Evolutionary conservation across 2,329 filamentous ascomycete species (phyloP).

Genomic region (Penicillium brevicompactum): DNA sequence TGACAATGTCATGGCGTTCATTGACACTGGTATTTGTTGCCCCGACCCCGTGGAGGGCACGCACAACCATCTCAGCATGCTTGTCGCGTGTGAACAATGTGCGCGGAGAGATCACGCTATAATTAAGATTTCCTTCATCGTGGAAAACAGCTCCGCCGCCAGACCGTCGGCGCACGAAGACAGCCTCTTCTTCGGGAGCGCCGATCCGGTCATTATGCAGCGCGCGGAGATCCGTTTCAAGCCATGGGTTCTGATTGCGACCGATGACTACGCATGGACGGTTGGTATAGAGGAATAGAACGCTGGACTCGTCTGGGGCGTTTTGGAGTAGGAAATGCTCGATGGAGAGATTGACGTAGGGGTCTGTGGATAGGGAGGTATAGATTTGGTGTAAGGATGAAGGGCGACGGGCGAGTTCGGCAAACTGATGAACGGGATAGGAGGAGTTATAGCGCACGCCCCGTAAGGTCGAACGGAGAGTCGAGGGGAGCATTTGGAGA

Average conservation of each 20-base stretch:
- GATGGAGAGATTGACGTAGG: conserved; percentile 88
- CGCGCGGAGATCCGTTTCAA: conserved; percentile 75
- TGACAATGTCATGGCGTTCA: conserved; percentile 87
- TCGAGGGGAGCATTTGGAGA: conserved; percentile 30
- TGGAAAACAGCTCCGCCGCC: conserved; percentile 95
- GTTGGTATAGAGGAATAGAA: conserved; percentile 90
- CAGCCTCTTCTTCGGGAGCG: conserved; percentile 31
- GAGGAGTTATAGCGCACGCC: conserved; percentile 33
- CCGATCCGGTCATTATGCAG: conserved; percentile 49
- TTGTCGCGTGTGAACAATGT: conserved; percentile 76
- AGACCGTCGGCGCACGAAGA: conserved; percentile 78
- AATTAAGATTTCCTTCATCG: conserved; percentile 91
- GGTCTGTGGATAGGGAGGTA: conserved; percentile 68
- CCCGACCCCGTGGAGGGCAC: conserved; percentile 63
- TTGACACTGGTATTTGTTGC: conserved; percentile 72
- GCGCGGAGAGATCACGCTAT: conserved; percentile 83
- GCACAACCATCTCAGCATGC: conserved; percentile 89
- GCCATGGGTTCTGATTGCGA: conserved; percentile 97
- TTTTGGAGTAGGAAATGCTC: conserved; percentile 86
- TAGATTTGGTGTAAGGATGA: conserved; percentile 64
- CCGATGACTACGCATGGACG: conserved; percentile 85
- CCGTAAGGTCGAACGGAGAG: neutral
- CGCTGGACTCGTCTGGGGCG: conserved; percentile 68
- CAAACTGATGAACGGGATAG: conserved; percentile 32
- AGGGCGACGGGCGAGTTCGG: conserved; percentile 36